Conservation (phyloP, 495 filamentous ascomycete species). For the Schizothecium vesticola region DNA sequence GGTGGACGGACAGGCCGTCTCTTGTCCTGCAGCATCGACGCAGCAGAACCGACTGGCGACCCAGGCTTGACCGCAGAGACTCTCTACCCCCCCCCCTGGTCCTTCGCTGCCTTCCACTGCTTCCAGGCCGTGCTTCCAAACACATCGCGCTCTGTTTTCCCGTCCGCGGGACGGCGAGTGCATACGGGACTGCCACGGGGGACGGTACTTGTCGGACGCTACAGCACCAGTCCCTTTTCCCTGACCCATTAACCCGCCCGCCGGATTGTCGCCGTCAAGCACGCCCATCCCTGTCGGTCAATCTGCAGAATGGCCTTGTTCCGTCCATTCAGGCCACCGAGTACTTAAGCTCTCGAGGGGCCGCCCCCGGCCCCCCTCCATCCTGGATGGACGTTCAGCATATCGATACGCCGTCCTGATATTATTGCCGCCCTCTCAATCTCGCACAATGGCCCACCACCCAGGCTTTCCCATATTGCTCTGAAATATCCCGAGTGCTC, state of each 20-base stretch:
- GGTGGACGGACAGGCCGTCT: not conserved
- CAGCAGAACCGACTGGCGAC: not conserved
- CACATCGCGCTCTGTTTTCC: constrained; percentile 16
- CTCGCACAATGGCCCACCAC: constrained; percentile 28
- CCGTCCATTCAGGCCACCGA: constrained; percentile 17
- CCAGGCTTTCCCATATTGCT: constrained; percentile 34
- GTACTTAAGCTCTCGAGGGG: constrained; percentile 16
- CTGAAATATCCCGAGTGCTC: constrained; percentile 30
- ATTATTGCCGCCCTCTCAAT: constrained; percentile 23
- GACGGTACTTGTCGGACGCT: constrained; percentile 16
- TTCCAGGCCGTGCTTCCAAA: constrained; percentile 25
- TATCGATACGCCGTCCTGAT: constrained; percentile 22
- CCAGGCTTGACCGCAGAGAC: no score
- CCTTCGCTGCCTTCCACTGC: constrained; percentile 20
- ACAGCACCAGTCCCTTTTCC: constrained; percentile 11
- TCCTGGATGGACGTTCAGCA: constrained; percentile 13
- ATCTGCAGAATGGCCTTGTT: constrained; percentile 21
- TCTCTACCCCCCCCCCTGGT: constrained; percentile 7
- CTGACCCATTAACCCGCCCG: constrained; percentile 28
- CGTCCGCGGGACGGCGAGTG: constrained; percentile 8
- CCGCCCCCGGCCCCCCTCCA: constrained; percentile 19
- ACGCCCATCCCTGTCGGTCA: constrained; percentile 26
- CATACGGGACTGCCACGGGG: constrained; percentile 6
- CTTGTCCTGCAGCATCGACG: not conserved
- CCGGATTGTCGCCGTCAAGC: constrained; percentile 27